Evolutionary conservation across 306 rosid genomes (phyloP).

Genomic region (Sindora glabra): DNA sequence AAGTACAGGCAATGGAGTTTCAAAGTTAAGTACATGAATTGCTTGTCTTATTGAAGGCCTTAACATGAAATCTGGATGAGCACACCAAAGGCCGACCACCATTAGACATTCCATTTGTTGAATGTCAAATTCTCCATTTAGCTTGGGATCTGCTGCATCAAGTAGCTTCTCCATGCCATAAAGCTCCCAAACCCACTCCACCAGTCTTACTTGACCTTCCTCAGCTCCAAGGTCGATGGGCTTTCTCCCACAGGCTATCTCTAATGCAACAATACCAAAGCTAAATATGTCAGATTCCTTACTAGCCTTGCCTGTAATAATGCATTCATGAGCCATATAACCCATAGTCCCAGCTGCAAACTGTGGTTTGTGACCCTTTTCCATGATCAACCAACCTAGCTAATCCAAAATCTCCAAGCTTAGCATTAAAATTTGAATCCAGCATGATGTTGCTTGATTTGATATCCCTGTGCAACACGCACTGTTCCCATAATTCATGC

Average conservation of each 20-base stretch:
- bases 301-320: background rate
- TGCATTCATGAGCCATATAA: background rate
- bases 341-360: background rate
- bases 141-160: too few relatives aligned
- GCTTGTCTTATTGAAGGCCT: background rate
- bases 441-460: background rate
- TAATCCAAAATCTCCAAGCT: constrained; percentile 4
- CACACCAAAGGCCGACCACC: background rate
- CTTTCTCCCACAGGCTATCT: too few relatives aligned
- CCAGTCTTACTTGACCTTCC: too few relatives aligned
- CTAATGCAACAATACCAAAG: too few relatives aligned
- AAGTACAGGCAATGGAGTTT: background rate
- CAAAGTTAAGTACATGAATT: background rate
- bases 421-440: background rate
- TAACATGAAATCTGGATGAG: background rate
- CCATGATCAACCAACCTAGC: background rate
- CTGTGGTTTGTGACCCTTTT: background rate
- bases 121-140: too few relatives aligned
- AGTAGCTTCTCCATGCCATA: too few relatives aligned
- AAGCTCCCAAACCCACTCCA: too few relatives aligned
- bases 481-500: too few relatives aligned
- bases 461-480: too few relatives aligned
- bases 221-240: too few relatives aligned
- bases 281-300: too few relatives aligned
- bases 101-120: too few relatives aligned